A percentile compares a stretch with the other conserved stretches of the same genome.
Conservation (phyloP, 257 asterid genomes). For the Verbena officinalis region DNA sequence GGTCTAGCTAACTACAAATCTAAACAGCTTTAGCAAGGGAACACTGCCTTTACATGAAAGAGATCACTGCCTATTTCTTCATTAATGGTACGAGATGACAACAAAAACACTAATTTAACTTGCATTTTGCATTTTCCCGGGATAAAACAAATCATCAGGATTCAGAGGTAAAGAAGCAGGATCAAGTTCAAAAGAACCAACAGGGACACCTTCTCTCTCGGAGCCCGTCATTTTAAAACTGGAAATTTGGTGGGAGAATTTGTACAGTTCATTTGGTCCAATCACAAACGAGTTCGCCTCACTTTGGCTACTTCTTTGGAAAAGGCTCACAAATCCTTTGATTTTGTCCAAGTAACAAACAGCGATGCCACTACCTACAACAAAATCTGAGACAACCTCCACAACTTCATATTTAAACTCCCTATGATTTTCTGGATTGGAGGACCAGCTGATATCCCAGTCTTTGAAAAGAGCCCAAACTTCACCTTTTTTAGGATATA, state of each 20-base stretch:
- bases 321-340: slow-evolving; percentile 61
- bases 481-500: slow-evolving; percentile 73
- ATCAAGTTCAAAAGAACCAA: slow-evolving; percentile 84
- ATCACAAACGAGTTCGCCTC: slow-evolving; percentile 32
- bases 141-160: slow-evolving; percentile 52
- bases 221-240: slow-evolving; percentile 53
- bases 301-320: slow-evolving; percentile 43
- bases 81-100: not conserved
- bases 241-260: slow-evolving; percentile 71
- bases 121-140: slow-evolving; percentile 28
- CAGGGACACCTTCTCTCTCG: slow-evolving; percentile 73
- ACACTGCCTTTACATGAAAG: slow-evolving; percentile 12
- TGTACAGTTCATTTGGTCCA: slow-evolving; percentile 45
- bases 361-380: slow-evolving; percentile 40
- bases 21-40: slow-evolving; percentile 18
- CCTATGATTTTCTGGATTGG: slow-evolving; percentile 37
- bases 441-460: slow-evolving; percentile 68
- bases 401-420: slow-evolving; percentile 63
- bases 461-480: slow-evolving; percentile 79
- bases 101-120: not conserved
- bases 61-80: slow-evolving; percentile 6
- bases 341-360: slow-evolving; percentile 66
- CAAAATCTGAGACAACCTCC: slow-evolving; percentile 64
- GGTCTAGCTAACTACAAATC: not conserved
- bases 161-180: slow-evolving; percentile 67